A percentile compares a stretch with the other conserved stretches of the same genome.
These are phyloP conservation scores for Babesia bigemina DNA, from an alignment of 169 alveolate genomes.

Conservation along the genomic window DNA sequence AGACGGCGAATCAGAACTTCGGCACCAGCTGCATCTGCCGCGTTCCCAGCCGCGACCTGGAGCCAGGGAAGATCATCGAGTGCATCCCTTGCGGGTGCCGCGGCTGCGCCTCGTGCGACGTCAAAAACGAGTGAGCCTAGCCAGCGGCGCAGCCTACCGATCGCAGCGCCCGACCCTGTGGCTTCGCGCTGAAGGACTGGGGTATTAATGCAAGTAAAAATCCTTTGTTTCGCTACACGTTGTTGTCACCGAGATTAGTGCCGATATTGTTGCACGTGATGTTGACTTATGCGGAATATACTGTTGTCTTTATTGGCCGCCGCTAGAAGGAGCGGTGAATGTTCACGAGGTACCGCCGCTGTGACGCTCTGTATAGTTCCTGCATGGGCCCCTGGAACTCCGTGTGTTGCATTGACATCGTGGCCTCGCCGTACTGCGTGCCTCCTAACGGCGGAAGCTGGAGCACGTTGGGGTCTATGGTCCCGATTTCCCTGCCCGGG, in stretches of 20 bases:
- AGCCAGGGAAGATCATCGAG: conserved; percentile 86
- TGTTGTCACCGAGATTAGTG: neutral
- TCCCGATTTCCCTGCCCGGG: conserved; percentile 12
- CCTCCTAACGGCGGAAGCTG: neutral
- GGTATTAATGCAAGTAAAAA: too few species aligned
- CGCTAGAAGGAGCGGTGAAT: neutral
- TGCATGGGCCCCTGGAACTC: neutral
- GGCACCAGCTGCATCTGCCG: conserved; percentile 98
- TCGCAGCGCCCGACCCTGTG: too few species aligned
- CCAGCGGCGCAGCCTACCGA: neutral
- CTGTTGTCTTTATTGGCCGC: neutral
- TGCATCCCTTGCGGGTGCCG: conserved; percentile 98
- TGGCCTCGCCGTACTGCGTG: conserved; percentile 8
- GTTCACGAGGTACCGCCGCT: conserved; percentile 14
- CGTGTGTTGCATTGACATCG: conserved; percentile 8
- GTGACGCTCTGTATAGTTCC: neutral
- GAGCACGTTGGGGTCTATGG: neutral
- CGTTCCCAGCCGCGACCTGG: conserved; percentile 95
- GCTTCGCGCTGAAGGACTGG: too few species aligned
- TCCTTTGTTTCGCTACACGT: too few species aligned
- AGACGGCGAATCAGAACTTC: conserved; percentile 89
- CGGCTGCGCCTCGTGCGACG: conserved; percentile 95
- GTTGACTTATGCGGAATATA: neutral
- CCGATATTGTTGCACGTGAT: neutral
- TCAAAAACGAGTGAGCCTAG: conserved; percentile 12